Evolutionary conservation across 2,329 filamentous ascomycete species (phyloP).

Genomic region (Trichoderma arundinaceum): DNA sequence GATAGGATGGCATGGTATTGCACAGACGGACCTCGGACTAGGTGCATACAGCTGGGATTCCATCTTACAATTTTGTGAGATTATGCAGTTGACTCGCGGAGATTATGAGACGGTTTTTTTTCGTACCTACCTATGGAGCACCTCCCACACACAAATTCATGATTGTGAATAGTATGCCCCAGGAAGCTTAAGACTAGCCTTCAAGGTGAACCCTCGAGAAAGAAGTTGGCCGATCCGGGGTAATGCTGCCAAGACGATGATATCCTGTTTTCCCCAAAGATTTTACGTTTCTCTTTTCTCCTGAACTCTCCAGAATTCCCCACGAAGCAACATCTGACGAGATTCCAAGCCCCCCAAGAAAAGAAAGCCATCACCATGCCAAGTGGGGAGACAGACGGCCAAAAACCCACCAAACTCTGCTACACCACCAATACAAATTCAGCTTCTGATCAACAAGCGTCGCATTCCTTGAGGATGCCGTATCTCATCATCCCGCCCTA

Average conservation of each 20-base stretch:
- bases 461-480: not conserved
- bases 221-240: not conserved
- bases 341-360: conserved; percentile 9
- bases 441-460: not conserved
- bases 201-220: not conserved
- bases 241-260: conserved; percentile 1
- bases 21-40: too few species aligned
- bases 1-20: not conserved
- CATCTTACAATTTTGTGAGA: too few species aligned
- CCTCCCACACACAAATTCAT: not conserved
- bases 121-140: too few species aligned
- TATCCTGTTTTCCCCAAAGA: not conserved
- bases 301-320: not conserved
- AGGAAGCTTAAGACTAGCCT: not conserved
- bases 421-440: conserved; percentile 21
- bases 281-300: not conserved
- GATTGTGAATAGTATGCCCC: not conserved
- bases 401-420: conserved; percentile 11
- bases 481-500: not conserved
- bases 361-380: conserved; percentile 9
- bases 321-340: conserved; percentile 12
- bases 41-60: not conserved
- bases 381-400: conserved; percentile 16
- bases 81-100: too few species aligned
- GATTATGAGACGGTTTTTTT: too few species aligned